Evolutionary conservation across 441 rosid species (phyloP).

Genomic region (Adansonia madagascariensis): DNA sequence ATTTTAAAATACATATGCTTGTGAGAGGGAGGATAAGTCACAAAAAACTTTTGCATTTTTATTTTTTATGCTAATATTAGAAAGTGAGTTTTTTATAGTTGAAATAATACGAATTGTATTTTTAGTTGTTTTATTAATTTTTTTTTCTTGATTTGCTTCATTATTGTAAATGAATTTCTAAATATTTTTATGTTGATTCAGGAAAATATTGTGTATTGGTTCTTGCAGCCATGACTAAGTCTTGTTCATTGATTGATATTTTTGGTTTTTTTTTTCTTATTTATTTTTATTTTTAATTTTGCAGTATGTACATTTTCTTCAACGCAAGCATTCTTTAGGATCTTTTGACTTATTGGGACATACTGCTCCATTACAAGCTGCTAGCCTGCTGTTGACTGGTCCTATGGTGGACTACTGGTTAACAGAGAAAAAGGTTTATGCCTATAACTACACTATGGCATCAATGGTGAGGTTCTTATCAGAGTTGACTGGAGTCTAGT

Average conservation of each 20-base stretch:
- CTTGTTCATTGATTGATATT: background rate
- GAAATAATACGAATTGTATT: too few relatives aligned
- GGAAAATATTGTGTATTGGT: too few relatives aligned
- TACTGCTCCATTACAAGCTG: constrained; percentile 98
- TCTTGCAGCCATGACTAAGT: background rate
- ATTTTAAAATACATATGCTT: too few relatives aligned
- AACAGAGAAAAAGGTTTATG: constrained; percentile 75
- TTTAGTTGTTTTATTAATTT: too few relatives aligned
- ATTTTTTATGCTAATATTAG: too few relatives aligned
- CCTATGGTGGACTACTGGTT: constrained; percentile 92
- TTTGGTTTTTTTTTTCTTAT: background rate
- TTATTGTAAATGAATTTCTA: too few relatives aligned
- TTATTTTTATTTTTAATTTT: constrained; percentile 18
- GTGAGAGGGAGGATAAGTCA: too few relatives aligned
- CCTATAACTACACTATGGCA: constrained; percentile 50
- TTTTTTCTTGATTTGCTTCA: too few relatives aligned
- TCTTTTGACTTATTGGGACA: constrained; percentile 91
- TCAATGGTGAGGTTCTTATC: constrained; percentile 63
- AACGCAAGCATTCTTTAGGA: constrained; percentile 80
- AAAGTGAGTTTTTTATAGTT: too few relatives aligned
- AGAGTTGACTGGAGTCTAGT: background rate
- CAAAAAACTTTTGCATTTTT: too few relatives aligned
- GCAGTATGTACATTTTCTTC: constrained; percentile 96
- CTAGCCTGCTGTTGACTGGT: constrained; percentile 75
- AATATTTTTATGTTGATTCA: too few relatives aligned